Base-by-base conservation (phyloP, 305 asterid species). In the Fraxinus paxiana region DNA sequence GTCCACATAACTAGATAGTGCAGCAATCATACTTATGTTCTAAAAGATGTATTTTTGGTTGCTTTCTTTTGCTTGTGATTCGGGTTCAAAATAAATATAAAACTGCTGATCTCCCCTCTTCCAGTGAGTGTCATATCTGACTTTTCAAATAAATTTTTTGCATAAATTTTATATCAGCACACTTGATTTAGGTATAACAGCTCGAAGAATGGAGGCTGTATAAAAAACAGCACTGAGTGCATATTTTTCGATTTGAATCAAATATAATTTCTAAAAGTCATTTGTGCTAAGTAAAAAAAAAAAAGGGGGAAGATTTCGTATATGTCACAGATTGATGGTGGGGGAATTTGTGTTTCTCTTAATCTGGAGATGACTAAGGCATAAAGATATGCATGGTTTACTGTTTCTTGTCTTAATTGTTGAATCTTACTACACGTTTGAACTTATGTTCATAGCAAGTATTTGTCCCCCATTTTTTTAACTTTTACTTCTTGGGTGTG, bases 401-500 rank as follows among this genome's bases (percentile, higher is more conserved):
- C 71, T 73, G 33, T 41, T 59, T 79, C 65, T 38, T 72, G 59
- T 83, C 48, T n/a, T 73, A 43, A 48, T 48, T 48, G 59, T 46
- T 70, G 56, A 74, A 78, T 78, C 73, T 83, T 71, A 22, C 20
- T 1, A 4, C 33, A 75, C 24, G 1, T 43, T 56, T 13, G 56
- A 46, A 75, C 20, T 26, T 75, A 13, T 34, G 22, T 22, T 75
- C 17, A 41, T 70, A 75, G 26, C 41, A n/a, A 63, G 17, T 76
- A 78, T 71, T 83, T 74, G 59, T 22, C n/a, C 4, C 4, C 1
- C n/a, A 10, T 6, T 46, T 34, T 6, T 37, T 69, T 77, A 13
- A 72, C 59, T 79, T 79, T 80, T 61, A 67, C 34, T 73, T 38
- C 76, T 79, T 80, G 76, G 79, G 31, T 85, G 81, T 65, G 82